phyloP scores from a whole-genome alignment of 2,329 filamentous ascomycete species.

The Ophiostoma quercus region DNA sequence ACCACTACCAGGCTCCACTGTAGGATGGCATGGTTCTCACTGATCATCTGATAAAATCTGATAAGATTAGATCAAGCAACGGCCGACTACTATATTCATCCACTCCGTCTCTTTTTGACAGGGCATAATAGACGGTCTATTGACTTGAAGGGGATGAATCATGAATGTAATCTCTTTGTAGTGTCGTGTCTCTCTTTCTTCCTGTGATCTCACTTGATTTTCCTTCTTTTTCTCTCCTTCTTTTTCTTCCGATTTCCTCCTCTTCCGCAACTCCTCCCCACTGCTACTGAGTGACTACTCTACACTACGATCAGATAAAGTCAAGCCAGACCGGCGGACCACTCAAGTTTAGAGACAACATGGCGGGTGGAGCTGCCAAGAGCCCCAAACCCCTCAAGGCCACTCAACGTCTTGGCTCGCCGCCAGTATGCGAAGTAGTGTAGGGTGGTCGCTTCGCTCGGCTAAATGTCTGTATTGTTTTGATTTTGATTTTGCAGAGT shows the following conservation, averaged over 20 bases:
- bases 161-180: background rate
- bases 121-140: no score
- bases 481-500: background rate
- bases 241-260: background rate
- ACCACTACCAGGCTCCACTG: background rate
- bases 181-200: background rate
- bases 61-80: constrained; percentile 21
- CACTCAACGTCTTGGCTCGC: background rate
- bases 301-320: background rate
- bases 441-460: background rate
- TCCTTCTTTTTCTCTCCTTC: no score
- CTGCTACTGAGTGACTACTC: no score
- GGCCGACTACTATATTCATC: constrained; percentile 1
- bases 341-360: background rate
- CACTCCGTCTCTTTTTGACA: background rate
- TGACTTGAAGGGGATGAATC: background rate
- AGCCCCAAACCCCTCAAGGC: background rate
- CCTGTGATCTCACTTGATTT: no score
- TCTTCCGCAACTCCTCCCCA: background rate
- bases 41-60: constrained; percentile 30
- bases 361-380: background rate
- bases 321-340: background rate
- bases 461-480: background rate
- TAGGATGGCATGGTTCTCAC: constrained; percentile 8
- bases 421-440: background rate